phyloP scores from a whole-genome alignment of 2,329 filamentous ascomycete species.

The Herpomyces periplanetae region DNA sequence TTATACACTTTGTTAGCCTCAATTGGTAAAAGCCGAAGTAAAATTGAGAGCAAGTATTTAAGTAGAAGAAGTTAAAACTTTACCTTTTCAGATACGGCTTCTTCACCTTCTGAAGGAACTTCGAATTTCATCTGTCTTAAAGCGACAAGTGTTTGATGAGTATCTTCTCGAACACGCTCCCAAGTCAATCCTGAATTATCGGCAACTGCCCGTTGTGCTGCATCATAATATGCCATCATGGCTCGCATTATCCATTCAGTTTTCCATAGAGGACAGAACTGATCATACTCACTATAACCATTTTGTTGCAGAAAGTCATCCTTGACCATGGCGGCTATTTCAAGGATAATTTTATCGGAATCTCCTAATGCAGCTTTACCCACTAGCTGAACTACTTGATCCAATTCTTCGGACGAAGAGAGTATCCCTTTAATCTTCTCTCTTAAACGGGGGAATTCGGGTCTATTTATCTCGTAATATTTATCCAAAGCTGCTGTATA shows the following conservation, averaged over 20 bases:
- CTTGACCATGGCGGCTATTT: slow-evolving; percentile 65
- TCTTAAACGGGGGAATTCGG: slow-evolving; percentile 67
- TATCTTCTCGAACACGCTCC: slow-evolving; percentile 69
- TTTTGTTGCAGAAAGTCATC: slow-evolving; percentile 98
- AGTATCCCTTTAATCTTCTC: slow-evolving; percentile 78
- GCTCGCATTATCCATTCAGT: slow-evolving; percentile 99
- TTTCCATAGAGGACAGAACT: slow-evolving; percentile 98
- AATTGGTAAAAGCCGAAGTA: too few species aligned
- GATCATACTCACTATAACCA: slow-evolving; percentile 92
- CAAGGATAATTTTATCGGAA: slow-evolving; percentile 86
- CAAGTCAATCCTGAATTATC: slow-evolving; percentile 75
- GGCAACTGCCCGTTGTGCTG: slow-evolving; percentile 69
- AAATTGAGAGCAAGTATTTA: too few species aligned
- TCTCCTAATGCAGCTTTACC: slow-evolving; percentile 89
- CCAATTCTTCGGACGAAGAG: slow-evolving; percentile 75
- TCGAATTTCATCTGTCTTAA: slow-evolving; percentile 91
- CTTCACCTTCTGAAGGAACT: slow-evolving; percentile 46
- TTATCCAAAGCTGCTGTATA: slow-evolving; percentile 61
- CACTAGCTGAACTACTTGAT: slow-evolving; percentile 92
- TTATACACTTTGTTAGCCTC: too few species aligned
- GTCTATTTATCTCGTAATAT: slow-evolving; percentile 70
- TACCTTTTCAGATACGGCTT: slow-evolving; percentile 46
- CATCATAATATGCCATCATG: slow-evolving; percentile 91
- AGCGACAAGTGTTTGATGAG: slow-evolving; percentile 42
- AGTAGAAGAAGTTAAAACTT: slow-evolving; percentile 5